Evolutionary conservation across 305 asterid genomes (phyloP).

Genomic region (Euphrasia arctica): DNA sequence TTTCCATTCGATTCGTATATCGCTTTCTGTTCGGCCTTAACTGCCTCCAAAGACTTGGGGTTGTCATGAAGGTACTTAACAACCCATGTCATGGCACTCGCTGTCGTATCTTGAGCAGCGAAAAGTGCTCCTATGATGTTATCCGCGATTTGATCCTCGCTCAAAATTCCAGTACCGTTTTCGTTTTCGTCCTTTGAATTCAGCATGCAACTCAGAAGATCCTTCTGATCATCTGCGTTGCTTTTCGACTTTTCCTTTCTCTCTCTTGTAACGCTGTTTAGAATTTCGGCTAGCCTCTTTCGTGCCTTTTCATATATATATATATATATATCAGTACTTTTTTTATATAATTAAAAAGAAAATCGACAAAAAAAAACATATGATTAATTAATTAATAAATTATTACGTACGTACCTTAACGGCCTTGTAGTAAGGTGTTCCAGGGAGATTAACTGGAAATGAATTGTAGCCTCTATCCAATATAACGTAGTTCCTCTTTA

Average conservation of each 20-base stretch:
- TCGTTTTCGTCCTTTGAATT: conserved; percentile 49
- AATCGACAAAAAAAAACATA: too few species aligned
- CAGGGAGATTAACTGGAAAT: conserved; percentile 66
- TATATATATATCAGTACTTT: background rate
- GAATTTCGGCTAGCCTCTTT: conserved; percentile 54
- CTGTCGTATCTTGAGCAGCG: conserved; percentile 90
- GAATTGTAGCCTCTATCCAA: conserved; percentile 80
- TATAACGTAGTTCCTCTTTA: conserved; percentile 53
- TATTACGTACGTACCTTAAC: conserved; percentile 47
- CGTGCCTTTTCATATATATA: conserved; percentile 52
- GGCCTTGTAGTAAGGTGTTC: conserved; percentile 56
- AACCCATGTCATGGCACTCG: conserved; percentile 85
- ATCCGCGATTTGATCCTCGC: conserved; percentile 69
- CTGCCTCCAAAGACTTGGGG: conserved; percentile 54
- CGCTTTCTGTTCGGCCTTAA: conserved; percentile 73
- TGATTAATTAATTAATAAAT: too few species aligned
- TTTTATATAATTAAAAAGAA: too few species aligned
- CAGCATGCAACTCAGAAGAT: conserved; percentile 53
- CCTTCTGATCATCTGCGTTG: conserved; percentile 28
- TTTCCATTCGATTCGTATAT: conserved; percentile 40
- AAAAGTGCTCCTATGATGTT: conserved; percentile 90
- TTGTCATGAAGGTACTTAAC: conserved; percentile 74
- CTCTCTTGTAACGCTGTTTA: conserved; percentile 46
- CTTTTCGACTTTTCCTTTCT: conserved; percentile 47
- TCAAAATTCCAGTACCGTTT: conserved; percentile 25